phyloP scores from a whole-genome alignment of 192 early-diverging fungal genomes.

The Entrophospora sp. region DNA sequence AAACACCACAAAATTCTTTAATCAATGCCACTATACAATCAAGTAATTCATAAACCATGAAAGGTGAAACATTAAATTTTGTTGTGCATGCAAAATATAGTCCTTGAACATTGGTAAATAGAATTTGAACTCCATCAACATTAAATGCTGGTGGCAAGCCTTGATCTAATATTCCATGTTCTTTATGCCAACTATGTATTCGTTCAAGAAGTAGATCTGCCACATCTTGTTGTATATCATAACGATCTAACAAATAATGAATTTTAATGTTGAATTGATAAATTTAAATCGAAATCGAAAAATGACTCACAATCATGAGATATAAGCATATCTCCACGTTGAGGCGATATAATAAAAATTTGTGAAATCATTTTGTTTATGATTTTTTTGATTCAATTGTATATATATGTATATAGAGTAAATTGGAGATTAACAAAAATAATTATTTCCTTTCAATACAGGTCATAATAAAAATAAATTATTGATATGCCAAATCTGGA shows the following conservation, averaged over 20 bases:
- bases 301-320: constrained; percentile 7
- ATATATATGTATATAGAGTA: too few species aligned
- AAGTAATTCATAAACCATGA: constrained; percentile 13
- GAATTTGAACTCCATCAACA: constrained; percentile 3
- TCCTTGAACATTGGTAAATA: not conserved
- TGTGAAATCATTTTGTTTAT: constrained; percentile 13
- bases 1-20: constrained; percentile 15
- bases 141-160: constrained; percentile 2
- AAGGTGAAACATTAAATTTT: constrained; percentile 14
- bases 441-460: too few species aligned
- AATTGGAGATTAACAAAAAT: too few species aligned
- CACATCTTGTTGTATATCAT: not conserved
- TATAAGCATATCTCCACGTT: constrained; percentile 11
- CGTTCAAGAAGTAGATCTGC: not conserved
- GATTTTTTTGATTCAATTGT: not conserved
- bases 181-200: constrained; percentile 9
- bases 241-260: not conserved
- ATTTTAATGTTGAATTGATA: not conserved
- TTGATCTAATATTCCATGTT: not conserved
- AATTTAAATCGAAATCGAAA: not conserved
- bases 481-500: too few species aligned
- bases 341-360: constrained; percentile 16
- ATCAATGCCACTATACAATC: not conserved
- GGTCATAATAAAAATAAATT: too few species aligned
- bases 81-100: constrained; percentile 15